Evolutionary conservation across 345 rosid genomes (phyloP).

Genomic region (Melaleuca quinquenervia): DNA sequence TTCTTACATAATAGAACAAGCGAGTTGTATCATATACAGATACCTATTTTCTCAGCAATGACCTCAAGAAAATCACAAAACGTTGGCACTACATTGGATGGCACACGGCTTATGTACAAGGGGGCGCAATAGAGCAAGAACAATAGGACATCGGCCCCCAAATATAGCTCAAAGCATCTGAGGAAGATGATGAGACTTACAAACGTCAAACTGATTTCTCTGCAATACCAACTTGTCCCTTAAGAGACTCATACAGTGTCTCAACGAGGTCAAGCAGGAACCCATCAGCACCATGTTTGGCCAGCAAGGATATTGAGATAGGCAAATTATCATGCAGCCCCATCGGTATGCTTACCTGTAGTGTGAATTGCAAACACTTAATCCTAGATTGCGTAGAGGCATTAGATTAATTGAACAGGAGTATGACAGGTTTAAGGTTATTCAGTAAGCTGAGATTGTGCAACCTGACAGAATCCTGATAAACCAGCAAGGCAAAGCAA

Average conservation of each 20-base stretch:
- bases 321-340: conserved; percentile 2
- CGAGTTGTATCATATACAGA: background rate
- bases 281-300: background rate
- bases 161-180: background rate
- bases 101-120: background rate
- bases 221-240: background rate
- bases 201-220: background rate
- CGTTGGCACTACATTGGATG: background rate
- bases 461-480: conserved; percentile 87
- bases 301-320: conserved; percentile 1
- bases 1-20: background rate
- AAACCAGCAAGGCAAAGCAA: conserved; percentile 64
- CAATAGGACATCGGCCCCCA: background rate
- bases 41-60: background rate
- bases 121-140: background rate
- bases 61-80: background rate
- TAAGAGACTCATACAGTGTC: background rate
- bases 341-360: conserved; percentile 37
- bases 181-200: background rate
- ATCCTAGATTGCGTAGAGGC: too few relatives aligned
- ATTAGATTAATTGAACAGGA: background rate
- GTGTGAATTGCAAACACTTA: background rate
- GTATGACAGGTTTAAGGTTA: background rate
- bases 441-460: background rate
- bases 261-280: background rate